Base-by-base conservation (phyloP, 2,329 filamentous ascomycete genomes). In the Boeremia exigua region DNA sequence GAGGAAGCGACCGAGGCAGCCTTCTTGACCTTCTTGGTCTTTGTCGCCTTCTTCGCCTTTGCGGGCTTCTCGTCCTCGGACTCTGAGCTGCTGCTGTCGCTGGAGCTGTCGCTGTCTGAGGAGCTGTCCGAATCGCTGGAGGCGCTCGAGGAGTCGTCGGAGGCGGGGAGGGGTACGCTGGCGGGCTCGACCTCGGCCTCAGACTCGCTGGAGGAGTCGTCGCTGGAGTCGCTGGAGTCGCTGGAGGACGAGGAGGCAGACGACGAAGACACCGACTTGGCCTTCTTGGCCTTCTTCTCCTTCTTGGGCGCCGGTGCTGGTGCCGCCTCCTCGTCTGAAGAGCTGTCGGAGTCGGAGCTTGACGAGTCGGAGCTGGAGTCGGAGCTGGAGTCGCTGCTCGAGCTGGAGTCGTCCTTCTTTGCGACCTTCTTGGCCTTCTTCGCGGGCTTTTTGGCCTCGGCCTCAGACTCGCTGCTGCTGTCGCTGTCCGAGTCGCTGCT, bases 341-440 rank as follows among this genome's bases (percentile, higher is more conserved):
- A 70, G 50, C 79, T 72, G 33, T 81, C 79, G 45, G 48, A 40
- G 29, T 54, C 55, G 8, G 66, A 67, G 48, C 51, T 55, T 23
- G 19, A 23, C 6, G 62, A 62, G 19, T 62, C 52, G 12, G 57
- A 67, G 45, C 57, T 58, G 19, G 70, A 47, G 44, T 34, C 46
- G 28, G 17, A 27, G 46, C 46, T 48, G 29, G 36, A 69, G 27
- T 58, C 56, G 15, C 30, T 52, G 48, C 55, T 57, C 10, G 57
- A 54, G 52, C 47, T 52, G 10, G 60, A 60, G 46, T 57, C 61
- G 27, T 55, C 47, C 34, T 59, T 65, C 3, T 40, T 54, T 14
- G 60, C 25, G 14, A 37, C 46, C 48, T 61, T 65, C 60, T 62
- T 62, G 9, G 29, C 27, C 43, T 46, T 46, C 30, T 34, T 61